Evolutionary conservation across 176 grass and related monocot species (phyloP).

Genomic region (Bothriochloa decipiens): DNA sequence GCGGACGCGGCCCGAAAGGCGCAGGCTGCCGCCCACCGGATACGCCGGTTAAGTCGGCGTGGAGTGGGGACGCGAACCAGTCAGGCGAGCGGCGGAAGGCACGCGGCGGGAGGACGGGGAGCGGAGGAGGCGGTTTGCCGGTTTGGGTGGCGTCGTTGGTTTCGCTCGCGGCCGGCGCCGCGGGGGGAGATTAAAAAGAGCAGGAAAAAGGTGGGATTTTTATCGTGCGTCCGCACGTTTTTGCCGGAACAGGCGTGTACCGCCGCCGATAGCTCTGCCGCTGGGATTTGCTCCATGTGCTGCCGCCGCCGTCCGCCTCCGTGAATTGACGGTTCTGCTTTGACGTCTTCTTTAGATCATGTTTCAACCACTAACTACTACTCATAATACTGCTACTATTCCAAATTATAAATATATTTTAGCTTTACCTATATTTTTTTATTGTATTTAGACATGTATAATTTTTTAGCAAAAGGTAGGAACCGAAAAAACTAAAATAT

Average conservation of each 20-base stretch:
- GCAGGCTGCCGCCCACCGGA: not conserved
- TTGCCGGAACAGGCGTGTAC: not conserved
- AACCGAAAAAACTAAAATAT: no score
- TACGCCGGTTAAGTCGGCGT: constrained; percentile 1
- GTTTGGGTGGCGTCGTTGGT: constrained; percentile 51
- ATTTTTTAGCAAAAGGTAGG: no score
- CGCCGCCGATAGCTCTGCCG: not conserved
- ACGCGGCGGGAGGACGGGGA: no score
- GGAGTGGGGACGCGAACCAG: constrained; percentile 6
- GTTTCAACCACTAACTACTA: no score
- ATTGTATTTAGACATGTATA: no score
- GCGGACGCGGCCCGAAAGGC: not conserved
- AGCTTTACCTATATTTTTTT: no score
- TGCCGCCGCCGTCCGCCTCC: not conserved
- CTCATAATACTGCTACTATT: no score
- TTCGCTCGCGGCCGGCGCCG: constrained; percentile 39
- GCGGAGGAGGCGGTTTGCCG: constrained; percentile 9
- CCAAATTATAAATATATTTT: no score
- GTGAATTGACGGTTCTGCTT: not conserved
- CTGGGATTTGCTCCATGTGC: constrained; percentile 1
- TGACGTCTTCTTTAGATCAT: not conserved
- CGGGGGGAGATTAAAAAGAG: not conserved
- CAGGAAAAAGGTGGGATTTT: constrained; percentile 14
- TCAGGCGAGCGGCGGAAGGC: not conserved
- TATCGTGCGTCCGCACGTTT: constrained; percentile 17